Evolutionary conservation across 1,139 yeast genomes (phyloP).

Genomic region (Suhomyces taliae): DNA sequence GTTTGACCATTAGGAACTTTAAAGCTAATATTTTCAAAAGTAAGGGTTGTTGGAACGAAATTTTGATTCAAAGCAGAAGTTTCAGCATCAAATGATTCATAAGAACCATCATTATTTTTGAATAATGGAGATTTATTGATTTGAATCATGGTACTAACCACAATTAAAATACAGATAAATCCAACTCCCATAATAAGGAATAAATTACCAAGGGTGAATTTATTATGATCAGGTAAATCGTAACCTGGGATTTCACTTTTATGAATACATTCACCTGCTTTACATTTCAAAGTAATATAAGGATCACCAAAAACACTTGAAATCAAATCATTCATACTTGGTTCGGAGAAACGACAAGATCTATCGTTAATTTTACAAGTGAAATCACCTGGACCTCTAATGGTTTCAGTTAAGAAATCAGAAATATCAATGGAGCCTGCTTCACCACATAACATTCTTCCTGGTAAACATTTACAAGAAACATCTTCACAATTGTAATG

Average conservation of each 20-base stretch:
- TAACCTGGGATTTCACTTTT: conserved; percentile 92
- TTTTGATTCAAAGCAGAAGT: conserved; percentile 48
- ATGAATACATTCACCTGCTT: conserved; percentile 89
- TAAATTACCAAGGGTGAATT: conserved; percentile 50
- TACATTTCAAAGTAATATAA: conserved; percentile 74
- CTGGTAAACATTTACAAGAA: conserved; percentile 86
- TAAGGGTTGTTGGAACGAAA: conserved; percentile 72
- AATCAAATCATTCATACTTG: conserved; percentile 92
- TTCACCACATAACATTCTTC: conserved; percentile 89
- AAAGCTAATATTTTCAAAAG: conserved; percentile 74
- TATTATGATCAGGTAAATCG: conserved; percentile 59
- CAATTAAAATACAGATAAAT: conserved; percentile 34
- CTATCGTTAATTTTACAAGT: conserved; percentile 65
- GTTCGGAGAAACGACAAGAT: conserved; percentile 82
- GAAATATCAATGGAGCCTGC: conserved; percentile 92
- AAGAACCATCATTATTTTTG: conserved; percentile 21
- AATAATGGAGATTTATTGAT: conserved; percentile 68
- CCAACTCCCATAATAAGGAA: conserved; percentile 53
- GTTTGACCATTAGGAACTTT: conserved; percentile 47
- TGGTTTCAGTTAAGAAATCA: conserved; percentile 86
- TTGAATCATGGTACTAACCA: conserved; percentile 49
- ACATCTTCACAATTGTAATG: conserved; percentile 76
- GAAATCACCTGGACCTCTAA: conserved; percentile 91
- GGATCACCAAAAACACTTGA: conserved; percentile 92
- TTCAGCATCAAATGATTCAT: conserved; percentile 31